Evolutionary conservation across 345 rosid species (phyloP).

Genomic region (Ailanthus altissimus): DNA sequence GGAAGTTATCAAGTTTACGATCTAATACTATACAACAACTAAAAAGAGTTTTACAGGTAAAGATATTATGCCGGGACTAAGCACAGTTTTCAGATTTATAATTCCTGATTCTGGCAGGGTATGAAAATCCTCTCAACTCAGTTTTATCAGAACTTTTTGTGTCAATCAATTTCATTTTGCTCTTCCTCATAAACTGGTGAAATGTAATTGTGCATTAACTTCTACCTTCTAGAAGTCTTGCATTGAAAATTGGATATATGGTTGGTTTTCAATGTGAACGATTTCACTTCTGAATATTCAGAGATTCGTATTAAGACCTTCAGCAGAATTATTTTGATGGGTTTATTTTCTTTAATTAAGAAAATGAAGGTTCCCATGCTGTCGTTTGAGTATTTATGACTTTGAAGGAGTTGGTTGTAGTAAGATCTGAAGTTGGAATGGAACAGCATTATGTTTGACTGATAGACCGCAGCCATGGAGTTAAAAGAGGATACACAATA

Average conservation of each 20-base stretch:
- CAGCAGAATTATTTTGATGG: neutral
- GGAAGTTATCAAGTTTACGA: neutral
- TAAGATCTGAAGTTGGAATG: too few relatives aligned
- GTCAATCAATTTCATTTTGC: neutral
- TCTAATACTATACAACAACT: neutral
- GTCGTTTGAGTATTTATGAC: too few relatives aligned
- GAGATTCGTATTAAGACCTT: neutral
- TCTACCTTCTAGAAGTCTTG: neutral
- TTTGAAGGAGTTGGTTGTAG: neutral
- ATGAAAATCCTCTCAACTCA: constrained; percentile 8
- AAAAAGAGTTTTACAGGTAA: constrained; percentile 36
- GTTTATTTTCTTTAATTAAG: too few relatives aligned
- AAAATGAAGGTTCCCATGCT: too few relatives aligned
- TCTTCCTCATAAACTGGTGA: neutral
- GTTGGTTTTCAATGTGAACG: neutral
- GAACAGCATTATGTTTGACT: too few relatives aligned
- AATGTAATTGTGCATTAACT: neutral
- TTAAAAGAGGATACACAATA: too few relatives aligned
- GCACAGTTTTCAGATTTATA: constrained; percentile 37
- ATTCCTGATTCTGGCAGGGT: constrained; percentile 53
- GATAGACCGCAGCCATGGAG: neutral
- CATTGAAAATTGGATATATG: neutral
- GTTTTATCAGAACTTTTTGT: neutral
- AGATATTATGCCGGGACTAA: constrained; percentile 50
- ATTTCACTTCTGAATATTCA: neutral